Evolutionary conservation across 352 stramenopile species (phyloP).

Genomic region (Pythium rhizo-oryzae): DNA sequence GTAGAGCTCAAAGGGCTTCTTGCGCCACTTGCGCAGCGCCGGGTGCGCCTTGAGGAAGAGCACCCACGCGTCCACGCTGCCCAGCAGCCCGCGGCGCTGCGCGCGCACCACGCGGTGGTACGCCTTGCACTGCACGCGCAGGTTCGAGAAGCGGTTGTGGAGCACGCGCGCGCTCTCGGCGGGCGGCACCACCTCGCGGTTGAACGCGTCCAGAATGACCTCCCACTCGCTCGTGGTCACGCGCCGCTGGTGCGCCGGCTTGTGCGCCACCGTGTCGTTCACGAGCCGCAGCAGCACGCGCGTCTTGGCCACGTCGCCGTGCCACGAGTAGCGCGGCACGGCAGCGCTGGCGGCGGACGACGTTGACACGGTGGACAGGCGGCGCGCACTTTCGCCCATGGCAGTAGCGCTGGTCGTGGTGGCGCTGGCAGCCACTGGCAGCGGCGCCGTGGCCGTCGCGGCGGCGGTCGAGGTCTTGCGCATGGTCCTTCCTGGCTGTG

Average conservation of each 20-base stretch:
- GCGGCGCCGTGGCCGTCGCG: no score
- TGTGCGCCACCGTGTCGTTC: not conserved
- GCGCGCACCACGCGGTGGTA: not conserved
- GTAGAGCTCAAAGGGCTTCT: not conserved
- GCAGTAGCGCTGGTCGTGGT: no score
- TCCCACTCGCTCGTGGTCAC: slow-evolving; percentile 21
- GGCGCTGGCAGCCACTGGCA: no score
- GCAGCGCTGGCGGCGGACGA: not conserved
- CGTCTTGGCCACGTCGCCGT: not conserved
- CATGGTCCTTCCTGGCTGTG: no score
- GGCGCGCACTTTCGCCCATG: no score
- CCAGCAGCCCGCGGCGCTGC: not conserved
- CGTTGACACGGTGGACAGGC: not conserved
- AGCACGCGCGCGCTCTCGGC: not conserved
- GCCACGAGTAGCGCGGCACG: not conserved
- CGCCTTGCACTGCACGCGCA: not conserved
- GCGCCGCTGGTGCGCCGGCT: slow-evolving; percentile 7
- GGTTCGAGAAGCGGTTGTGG: not conserved
- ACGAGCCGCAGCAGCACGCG: slow-evolving; percentile 7
- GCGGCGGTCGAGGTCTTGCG: no score
- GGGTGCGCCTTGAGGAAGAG: not conserved
- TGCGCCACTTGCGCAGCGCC: not conserved
- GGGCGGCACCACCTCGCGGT: not conserved
- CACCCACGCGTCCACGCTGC: not conserved
- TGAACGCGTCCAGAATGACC: slow-evolving; percentile 18